Percentiles rank a stretch among this genome's conserved stretches.
Evolutionary conservation across 345 rosid genomes (phyloP).

Genomic region (Angophora floribunda): DNA sequence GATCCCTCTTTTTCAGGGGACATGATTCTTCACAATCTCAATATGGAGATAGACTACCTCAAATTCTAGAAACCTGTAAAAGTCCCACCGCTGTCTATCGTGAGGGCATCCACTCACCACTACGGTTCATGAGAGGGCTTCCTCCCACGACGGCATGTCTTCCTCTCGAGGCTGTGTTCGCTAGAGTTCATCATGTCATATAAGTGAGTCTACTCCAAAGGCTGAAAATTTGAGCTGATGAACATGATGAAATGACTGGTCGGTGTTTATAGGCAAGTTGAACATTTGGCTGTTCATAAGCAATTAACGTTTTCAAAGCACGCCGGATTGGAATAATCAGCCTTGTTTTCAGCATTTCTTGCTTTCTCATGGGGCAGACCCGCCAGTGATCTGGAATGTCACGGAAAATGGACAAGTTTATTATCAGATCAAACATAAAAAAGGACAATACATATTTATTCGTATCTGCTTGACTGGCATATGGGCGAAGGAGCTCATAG

Average conservation of each 20-base stretch:
- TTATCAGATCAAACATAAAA: neutral
- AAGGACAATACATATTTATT: neutral
- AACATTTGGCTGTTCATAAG: neutral
- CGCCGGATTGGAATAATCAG: neutral
- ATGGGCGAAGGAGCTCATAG: neutral
- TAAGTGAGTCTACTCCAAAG: neutral
- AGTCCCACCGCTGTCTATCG: neutral
- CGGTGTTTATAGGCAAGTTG: neutral
- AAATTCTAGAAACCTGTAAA: neutral
- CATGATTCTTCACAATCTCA: neutral
- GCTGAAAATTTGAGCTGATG: neutral
- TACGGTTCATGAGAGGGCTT: neutral
- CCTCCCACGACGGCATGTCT: neutral
- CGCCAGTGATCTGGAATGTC: neutral
- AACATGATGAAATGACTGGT: neutral
- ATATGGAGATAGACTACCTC: neutral
- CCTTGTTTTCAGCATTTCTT: neutral
- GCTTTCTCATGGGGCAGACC: neutral
- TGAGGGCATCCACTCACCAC: neutral
- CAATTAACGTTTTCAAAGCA: neutral
- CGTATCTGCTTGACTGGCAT: neutral
- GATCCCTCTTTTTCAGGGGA: fast-evolving
- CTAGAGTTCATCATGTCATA: neutral
- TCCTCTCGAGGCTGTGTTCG: neutral
- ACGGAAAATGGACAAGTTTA: neutral